Conservation (phyloP, 768 basidiomycete genomes). For the Gelatoporia subvermispora region DNA sequence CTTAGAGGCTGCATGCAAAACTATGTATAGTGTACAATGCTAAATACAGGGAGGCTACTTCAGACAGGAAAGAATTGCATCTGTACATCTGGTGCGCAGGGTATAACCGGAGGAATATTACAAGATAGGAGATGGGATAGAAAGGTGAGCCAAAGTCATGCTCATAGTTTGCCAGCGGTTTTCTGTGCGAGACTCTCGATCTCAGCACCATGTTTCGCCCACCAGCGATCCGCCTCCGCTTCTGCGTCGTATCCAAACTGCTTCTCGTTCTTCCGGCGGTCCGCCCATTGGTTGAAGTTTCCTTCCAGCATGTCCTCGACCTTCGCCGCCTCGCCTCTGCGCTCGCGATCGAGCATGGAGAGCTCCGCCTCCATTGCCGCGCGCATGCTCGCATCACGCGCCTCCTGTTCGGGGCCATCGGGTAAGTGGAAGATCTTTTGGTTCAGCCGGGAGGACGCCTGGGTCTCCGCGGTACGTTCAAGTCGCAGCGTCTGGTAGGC, state of each 20-base stretch:
- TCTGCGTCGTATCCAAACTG: conserved; percentile 57
- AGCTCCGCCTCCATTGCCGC: conserved; percentile 40
- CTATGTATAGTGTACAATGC: no score
- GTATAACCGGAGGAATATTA: no score
- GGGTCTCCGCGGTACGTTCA: conserved; percentile 43
- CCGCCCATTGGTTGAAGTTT: conserved; percentile 56
- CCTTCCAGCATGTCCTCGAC: conserved; percentile 21
- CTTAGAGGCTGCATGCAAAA: no score
- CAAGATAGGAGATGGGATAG: no score
- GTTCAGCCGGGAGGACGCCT: conserved; percentile 44
- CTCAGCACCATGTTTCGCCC: conserved; percentile 30
- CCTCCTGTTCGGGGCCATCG: conserved; percentile 48
- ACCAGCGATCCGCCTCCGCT: conserved; percentile 45
- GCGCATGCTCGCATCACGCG: conserved; percentile 48
- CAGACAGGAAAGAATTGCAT: no score
- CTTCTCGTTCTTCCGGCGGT: conserved; percentile 39
- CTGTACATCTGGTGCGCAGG: no score
- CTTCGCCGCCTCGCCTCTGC: conserved; percentile 7
- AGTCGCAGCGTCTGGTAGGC: conserved; percentile 52
- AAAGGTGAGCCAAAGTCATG: no score
- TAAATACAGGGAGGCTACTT: no score
- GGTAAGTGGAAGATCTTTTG: conserved; percentile 50
- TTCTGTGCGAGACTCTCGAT: background rate
- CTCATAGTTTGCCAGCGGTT: no score
- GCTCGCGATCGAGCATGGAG: conserved; percentile 16